These are phyloP conservation scores for Antrodiella citrinella DNA, from an alignment of 768 basidiomycete species.

Conservation along the genomic window DNA sequence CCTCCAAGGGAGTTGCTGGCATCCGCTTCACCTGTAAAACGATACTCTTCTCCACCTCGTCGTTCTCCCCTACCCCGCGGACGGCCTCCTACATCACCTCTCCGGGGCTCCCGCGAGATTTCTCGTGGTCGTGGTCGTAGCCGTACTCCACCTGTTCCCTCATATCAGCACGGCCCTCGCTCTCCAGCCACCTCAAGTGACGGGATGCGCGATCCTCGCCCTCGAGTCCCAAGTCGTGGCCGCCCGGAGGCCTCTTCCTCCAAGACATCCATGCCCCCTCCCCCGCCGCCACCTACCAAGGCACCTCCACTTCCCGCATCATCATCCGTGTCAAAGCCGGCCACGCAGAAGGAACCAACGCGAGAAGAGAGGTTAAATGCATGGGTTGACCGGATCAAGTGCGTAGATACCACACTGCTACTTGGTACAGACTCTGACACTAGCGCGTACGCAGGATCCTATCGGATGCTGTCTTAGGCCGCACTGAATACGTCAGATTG, in stretches of 20 bases:
- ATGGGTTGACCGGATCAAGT: slow-evolving; percentile 37
- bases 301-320: background rate
- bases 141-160: too few species aligned
- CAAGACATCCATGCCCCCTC: slow-evolving; percentile 1
- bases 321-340: background rate
- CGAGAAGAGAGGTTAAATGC: slow-evolving; percentile 28
- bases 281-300: background rate
- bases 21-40: too few species aligned
- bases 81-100: too few species aligned
- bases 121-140: too few species aligned
- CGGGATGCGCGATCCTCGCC: too few species aligned
- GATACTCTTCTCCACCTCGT: too few species aligned
- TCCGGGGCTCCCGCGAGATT: too few species aligned
- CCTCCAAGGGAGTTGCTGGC: too few species aligned
- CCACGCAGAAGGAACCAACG: slow-evolving; percentile 21
- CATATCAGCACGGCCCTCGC: too few species aligned
- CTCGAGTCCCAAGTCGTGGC: too few species aligned
- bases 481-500: slow-evolving; percentile 24
- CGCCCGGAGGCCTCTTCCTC: background rate
- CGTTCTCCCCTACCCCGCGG: too few species aligned
- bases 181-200: too few species aligned
- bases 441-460: slow-evolving; percentile 23
- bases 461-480: slow-evolving; percentile 25
- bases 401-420: slow-evolving; percentile 9
- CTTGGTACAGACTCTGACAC: background rate